These are phyloP conservation scores for Ophiostoma sp. DNA, from an alignment of 2,329 filamentous ascomycete genomes.

Conservation along the genomic window DNA sequence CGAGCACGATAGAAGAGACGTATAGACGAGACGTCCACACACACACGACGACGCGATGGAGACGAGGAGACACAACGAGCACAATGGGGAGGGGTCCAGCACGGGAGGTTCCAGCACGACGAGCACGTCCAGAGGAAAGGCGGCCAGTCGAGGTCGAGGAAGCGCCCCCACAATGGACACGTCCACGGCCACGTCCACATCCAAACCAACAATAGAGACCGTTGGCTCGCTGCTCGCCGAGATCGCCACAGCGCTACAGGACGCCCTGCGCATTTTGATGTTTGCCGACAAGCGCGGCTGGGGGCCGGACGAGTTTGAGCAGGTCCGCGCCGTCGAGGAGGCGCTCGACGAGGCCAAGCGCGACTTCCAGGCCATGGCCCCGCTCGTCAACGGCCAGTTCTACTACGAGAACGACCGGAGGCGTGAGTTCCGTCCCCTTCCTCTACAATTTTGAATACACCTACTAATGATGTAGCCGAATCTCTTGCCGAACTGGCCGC, in stretches of 20 bases:
- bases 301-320: conserved; percentile 61
- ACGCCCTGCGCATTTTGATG: conserved; percentile 55
- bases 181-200: neutral
- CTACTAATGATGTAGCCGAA: conserved; percentile 43
- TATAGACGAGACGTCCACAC: no score
- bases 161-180: neutral
- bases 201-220: conserved; percentile 41
- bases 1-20: no score
- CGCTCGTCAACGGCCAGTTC: conserved; percentile 55
- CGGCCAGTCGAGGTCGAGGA: neutral
- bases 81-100: neutral
- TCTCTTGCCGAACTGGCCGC: conserved; percentile 53
- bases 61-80: neutral
- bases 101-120: neutral
- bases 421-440: conserved; percentile 41
- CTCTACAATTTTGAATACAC: neutral
- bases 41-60: neutral
- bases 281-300: conserved; percentile 60
- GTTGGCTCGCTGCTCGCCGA: conserved; percentile 59
- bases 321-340: conserved; percentile 55
- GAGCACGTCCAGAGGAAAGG: neutral
- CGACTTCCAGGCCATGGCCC: conserved; percentile 60
- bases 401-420: conserved; percentile 61
- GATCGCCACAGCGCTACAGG: conserved; percentile 56
- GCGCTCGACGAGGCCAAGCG: conserved; percentile 60